These are phyloP conservation scores for Udeniomyces megalosporus DNA, from an alignment of 768 basidiomycete species.

Conservation along the genomic window DNA sequence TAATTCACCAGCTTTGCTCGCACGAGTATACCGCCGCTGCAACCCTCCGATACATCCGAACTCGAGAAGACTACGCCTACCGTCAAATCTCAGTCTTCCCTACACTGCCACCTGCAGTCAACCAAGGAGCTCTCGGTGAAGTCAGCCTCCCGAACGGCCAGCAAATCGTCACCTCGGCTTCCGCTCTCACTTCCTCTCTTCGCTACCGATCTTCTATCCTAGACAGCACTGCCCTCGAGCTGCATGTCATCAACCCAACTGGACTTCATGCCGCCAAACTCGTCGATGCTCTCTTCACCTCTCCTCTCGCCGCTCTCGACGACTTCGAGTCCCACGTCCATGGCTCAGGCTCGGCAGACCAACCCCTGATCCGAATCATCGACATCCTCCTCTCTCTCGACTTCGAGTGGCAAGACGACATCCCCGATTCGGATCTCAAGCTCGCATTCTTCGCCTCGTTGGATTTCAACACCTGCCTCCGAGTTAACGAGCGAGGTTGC, in stretches of 20 bases:
- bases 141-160: slow-evolving; percentile 57
- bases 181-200: slow-evolving; percentile 57
- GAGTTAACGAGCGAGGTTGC: slow-evolving; percentile 53
- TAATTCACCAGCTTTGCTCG: slow-evolving; percentile 73
- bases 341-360: slow-evolving; percentile 38
- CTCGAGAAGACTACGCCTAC: slow-evolving; percentile 73
- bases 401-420: slow-evolving; percentile 72
- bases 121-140: slow-evolving; percentile 38
- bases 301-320: slow-evolving; percentile 31
- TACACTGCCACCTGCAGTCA: slow-evolving; percentile 38
- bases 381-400: slow-evolving; percentile 74
- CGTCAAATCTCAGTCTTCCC: slow-evolving; percentile 68
- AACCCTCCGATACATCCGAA: slow-evolving; percentile 69
- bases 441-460: slow-evolving; percentile 43
- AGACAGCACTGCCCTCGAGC: slow-evolving; percentile 69
- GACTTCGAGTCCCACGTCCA: slow-evolving; percentile 31
- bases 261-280: slow-evolving; percentile 50
- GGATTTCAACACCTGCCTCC: slow-evolving; percentile 53
- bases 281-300: slow-evolving; percentile 58
- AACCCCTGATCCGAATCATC: slow-evolving; percentile 68
- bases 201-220: slow-evolving; percentile 69
- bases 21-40: slow-evolving; percentile 67
- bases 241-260: slow-evolving; percentile 67
- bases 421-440: slow-evolving; percentile 45
- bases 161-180: slow-evolving; percentile 39